Conservation (phyloP, 179 eudicot genomes). For the Kewa caespitosa region DNA sequence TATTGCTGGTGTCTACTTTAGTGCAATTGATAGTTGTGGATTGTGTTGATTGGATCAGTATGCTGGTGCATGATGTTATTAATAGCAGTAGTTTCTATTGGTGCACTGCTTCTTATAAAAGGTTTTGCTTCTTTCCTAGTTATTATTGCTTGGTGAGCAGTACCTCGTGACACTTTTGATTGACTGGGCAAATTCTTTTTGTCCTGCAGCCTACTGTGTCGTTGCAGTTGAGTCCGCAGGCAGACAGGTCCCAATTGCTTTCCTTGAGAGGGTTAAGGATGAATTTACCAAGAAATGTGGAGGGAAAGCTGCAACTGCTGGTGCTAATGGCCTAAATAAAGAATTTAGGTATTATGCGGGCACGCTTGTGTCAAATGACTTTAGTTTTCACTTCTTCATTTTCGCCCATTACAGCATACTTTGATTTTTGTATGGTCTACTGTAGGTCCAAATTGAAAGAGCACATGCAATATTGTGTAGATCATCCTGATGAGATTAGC, state of each 20-base stretch:
- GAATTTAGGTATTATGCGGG: slow-evolving; percentile 25
- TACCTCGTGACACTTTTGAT: background rate
- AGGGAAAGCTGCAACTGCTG: slow-evolving; percentile 26
- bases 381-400: background rate
- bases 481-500: slow-evolving; percentile 25
- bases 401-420: background rate
- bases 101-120: no score
- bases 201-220: slow-evolving; percentile 33
- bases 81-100: no score
- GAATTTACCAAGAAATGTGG: slow-evolving; percentile 29
- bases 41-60: no score
- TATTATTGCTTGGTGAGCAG: background rate
- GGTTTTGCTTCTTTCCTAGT: background rate
- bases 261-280: slow-evolving; percentile 32
- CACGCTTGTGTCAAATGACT: background rate
- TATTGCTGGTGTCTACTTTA: no score
- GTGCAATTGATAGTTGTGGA: no score
- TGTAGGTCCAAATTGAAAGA: slow-evolving; percentile 27
- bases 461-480: slow-evolving; percentile 32
- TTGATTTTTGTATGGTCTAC: background rate
- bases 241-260: slow-evolving; percentile 37
- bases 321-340: slow-evolving; percentile 25
- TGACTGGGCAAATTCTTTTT: background rate
- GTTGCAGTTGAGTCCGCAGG: slow-evolving; percentile 33
- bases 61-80: no score